These are phyloP conservation scores for Calophaca sinica DNA, from an alignment of 306 rosid species.

Conservation along the genomic window DNA sequence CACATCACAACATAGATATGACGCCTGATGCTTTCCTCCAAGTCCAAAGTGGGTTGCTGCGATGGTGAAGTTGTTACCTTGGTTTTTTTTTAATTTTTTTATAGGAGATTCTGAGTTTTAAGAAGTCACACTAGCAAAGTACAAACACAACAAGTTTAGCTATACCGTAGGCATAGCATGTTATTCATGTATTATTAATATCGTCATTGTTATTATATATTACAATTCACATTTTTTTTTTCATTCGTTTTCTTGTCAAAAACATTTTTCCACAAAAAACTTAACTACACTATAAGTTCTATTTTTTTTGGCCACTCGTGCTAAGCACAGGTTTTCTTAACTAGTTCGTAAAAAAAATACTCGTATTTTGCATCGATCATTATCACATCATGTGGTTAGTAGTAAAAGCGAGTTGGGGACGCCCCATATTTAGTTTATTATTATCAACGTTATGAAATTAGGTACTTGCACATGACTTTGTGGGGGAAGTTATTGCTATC, in stretches of 20 bases:
- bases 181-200: too few species aligned
- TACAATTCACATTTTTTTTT: too few species aligned
- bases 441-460: too few species aligned
- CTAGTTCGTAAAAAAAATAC: too few species aligned
- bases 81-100: neutral
- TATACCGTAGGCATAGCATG: too few species aligned
- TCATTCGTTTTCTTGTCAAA: too few species aligned
- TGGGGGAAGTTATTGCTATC: neutral
- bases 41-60: neutral
- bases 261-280: too few species aligned
- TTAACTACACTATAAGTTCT: too few species aligned
- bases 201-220: too few species aligned
- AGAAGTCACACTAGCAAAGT: neutral
- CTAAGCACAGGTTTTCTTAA: neutral
- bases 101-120: neutral
- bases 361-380: neutral
- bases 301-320: too few species aligned
- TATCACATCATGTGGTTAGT: neutral
- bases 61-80: constrained; percentile 15
- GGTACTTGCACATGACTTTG: neutral
- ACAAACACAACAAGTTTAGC: too few species aligned
- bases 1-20: constrained; percentile 14
- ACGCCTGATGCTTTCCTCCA: constrained; percentile 8
- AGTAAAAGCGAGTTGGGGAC: neutral
- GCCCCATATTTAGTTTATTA: too few species aligned